Conservation (phyloP, 805 yeast genomes). For the Dipodascus albidus region DNA sequence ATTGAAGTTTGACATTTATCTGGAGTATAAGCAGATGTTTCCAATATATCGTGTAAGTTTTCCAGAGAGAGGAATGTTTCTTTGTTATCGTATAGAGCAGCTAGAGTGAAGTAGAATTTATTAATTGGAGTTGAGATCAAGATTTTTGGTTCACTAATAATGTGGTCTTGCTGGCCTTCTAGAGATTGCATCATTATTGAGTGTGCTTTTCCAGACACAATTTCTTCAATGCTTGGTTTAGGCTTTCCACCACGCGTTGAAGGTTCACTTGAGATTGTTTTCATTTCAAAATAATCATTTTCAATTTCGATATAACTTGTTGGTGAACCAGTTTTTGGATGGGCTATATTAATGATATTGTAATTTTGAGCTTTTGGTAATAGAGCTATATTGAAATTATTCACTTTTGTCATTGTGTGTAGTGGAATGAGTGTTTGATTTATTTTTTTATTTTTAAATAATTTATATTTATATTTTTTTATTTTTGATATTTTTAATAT, state of each 20-base stretch:
- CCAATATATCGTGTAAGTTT: slow-evolving; percentile 16
- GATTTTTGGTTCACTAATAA: slow-evolving; percentile 14
- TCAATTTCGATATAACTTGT: slow-evolving; percentile 12
- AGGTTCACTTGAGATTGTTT: neutral
- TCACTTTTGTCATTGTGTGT: neutral
- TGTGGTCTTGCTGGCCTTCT: neutral
- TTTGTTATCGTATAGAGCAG: slow-evolving; percentile 12
- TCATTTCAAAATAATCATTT: neutral
- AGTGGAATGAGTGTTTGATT: no score
- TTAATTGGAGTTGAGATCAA: slow-evolving; percentile 19
- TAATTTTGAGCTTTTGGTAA: neutral
- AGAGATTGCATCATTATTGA: slow-evolving; percentile 3
- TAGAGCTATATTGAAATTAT: neutral
- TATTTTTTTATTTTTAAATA: no score
- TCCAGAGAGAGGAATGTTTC: slow-evolving; percentile 17
- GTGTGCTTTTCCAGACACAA: slow-evolving; percentile 7
- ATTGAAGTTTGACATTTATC: slow-evolving; percentile 5
- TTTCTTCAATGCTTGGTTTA: slow-evolving; percentile 8
- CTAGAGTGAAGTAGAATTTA: slow-evolving; percentile 19
- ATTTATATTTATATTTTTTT: no score
- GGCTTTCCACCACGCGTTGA: neutral
- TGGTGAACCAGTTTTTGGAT: slow-evolving; percentile 16
- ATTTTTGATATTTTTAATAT: neutral
- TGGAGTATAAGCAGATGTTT: slow-evolving; percentile 9
- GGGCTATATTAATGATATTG: slow-evolving; percentile 4